Conservation (phyloP, 257 asterid genomes). For the Penstemon davidsonii region DNA sequence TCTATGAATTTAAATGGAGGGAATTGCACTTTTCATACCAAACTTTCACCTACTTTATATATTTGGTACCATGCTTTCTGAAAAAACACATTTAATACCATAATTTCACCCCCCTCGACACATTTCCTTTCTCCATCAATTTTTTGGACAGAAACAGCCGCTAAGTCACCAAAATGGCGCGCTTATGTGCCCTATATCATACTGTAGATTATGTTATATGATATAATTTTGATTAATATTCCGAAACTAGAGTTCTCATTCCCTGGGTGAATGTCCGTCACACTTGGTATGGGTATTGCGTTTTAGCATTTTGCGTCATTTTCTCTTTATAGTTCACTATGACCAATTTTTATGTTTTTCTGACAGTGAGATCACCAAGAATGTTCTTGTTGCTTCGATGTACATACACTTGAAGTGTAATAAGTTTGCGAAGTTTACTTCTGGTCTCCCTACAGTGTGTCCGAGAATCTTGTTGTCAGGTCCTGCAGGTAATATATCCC, state of each 20-base stretch:
- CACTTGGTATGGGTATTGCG: neutral
- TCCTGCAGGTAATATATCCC: slow-evolving; percentile 64
- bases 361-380: slow-evolving; percentile 77
- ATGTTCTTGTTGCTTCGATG: slow-evolving; percentile 74
- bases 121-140: too few relatives aligned
- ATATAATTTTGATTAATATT: too few relatives aligned
- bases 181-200: too few relatives aligned
- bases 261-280: neutral
- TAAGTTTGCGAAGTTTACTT: slow-evolving; percentile 49
- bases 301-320: slow-evolving; percentile 9
- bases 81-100: too few relatives aligned
- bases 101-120: too few relatives aligned
- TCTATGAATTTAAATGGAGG: neutral
- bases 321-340: neutral
- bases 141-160: too few relatives aligned
- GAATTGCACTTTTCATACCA: too few relatives aligned
- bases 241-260: neutral
- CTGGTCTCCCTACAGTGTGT: slow-evolving; percentile 72
- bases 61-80: too few relatives aligned
- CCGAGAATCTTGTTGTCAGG: slow-evolving; percentile 84
- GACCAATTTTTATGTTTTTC: slow-evolving; percentile 14
- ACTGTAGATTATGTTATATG: too few relatives aligned
- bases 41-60: too few relatives aligned
- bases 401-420: slow-evolving; percentile 64
- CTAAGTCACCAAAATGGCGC: too few relatives aligned